Percentiles rank a stretch among this genome's conserved stretches.
These are phyloP conservation scores for Colletotrichum zoysiae DNA, from an alignment of 2,329 filamentous ascomycete genomes.

Conservation along the genomic window DNA sequence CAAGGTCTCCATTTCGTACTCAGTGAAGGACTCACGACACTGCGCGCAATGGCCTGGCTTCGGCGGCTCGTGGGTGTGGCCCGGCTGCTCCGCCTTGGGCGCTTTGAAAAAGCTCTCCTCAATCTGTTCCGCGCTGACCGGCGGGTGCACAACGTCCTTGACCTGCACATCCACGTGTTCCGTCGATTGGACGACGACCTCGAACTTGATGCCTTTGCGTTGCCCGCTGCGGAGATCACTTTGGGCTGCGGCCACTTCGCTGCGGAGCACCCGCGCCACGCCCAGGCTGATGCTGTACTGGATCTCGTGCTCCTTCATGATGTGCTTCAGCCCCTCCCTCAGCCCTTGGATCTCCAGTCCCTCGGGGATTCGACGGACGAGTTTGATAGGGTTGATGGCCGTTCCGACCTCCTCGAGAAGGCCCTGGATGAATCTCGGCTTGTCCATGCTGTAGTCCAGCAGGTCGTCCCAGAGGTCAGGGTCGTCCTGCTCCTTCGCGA, in stretches of 20 bases:
- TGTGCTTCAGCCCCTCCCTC: slow-evolving; percentile 86
- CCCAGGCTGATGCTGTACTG: slow-evolving; percentile 93
- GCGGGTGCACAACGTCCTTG: slow-evolving; percentile 52
- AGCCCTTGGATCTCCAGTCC: slow-evolving; percentile 93
- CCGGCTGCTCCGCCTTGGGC: slow-evolving; percentile 47
- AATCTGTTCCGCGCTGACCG: slow-evolving; percentile 36
- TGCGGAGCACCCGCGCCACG: slow-evolving; percentile 85
- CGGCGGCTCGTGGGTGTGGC: slow-evolving; percentile 50
- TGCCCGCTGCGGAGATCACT: slow-evolving; percentile 83
- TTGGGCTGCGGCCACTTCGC: slow-evolving; percentile 89
- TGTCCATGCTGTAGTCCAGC: slow-evolving; percentile 96
- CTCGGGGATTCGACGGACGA: slow-evolving; percentile 91
- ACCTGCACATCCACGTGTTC: slow-evolving; percentile 59
- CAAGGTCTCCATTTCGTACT: slow-evolving; percentile 77
- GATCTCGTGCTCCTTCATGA: slow-evolving; percentile 96
- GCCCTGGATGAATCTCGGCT: slow-evolving; percentile 92
- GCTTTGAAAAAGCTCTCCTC: slow-evolving; percentile 38
- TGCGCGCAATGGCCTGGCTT: slow-evolving; percentile 70
- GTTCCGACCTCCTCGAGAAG: slow-evolving; percentile 95
- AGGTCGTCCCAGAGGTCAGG: slow-evolving; percentile 95
- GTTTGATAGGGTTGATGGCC: slow-evolving; percentile 89
- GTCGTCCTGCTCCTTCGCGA: slow-evolving; percentile 93
- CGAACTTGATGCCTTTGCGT: slow-evolving; percentile 89
- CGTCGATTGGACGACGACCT: slow-evolving; percentile 67
- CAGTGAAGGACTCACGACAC: slow-evolving; percentile 68